Percentiles rank a stretch among this genome's conserved stretches.
These are phyloP conservation scores for Ophiostoma sp. DNA, from an alignment of 2,329 filamentous ascomycete species.

Conservation along the genomic window DNA sequence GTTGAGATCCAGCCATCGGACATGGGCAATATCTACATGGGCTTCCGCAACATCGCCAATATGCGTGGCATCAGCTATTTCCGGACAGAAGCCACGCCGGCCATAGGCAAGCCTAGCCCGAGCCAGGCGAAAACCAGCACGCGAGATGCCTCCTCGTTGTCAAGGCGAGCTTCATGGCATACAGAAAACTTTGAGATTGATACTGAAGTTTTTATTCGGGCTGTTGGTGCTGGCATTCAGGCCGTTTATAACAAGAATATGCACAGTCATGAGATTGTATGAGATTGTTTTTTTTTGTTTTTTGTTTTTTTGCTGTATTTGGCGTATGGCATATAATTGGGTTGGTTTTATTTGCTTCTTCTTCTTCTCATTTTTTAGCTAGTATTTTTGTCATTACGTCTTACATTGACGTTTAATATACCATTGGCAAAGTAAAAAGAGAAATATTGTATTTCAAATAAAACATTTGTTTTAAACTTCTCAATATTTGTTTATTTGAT, in stretches of 20 bases:
- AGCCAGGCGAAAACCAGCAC: not conserved
- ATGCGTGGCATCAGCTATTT: slow-evolving; percentile 39
- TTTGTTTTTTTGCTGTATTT: not conserved
- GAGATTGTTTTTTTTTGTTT: too few relatives aligned
- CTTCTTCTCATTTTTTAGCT: not conserved
- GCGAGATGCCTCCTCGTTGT: not conserved
- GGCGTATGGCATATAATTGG: not conserved
- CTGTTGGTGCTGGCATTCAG: slow-evolving; percentile 22
- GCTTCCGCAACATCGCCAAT: slow-evolving; percentile 41
- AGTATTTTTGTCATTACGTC: not conserved
- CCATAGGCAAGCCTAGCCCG: too few relatives aligned
- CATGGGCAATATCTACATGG: slow-evolving; percentile 34
- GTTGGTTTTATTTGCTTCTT: not conserved
- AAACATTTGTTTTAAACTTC: too few relatives aligned
- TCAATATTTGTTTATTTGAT: too few relatives aligned
- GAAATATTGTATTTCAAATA: too few relatives aligned
- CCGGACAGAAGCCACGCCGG: slow-evolving; percentile 32
- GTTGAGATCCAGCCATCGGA: slow-evolving; percentile 41
- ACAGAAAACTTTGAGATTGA: slow-evolving; percentile 19
- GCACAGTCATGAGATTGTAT: slow-evolving; percentile 19
- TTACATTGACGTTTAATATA: too few relatives aligned
- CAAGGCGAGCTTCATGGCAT: slow-evolving; percentile 18
- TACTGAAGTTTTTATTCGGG: slow-evolving; percentile 16
- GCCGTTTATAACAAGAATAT: slow-evolving; percentile 22
- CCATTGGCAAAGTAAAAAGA: too few relatives aligned